Evolutionary conservation across 495 filamentous ascomycete genomes (phyloP).

Genomic region (Jackrogersella multiformis): DNA sequence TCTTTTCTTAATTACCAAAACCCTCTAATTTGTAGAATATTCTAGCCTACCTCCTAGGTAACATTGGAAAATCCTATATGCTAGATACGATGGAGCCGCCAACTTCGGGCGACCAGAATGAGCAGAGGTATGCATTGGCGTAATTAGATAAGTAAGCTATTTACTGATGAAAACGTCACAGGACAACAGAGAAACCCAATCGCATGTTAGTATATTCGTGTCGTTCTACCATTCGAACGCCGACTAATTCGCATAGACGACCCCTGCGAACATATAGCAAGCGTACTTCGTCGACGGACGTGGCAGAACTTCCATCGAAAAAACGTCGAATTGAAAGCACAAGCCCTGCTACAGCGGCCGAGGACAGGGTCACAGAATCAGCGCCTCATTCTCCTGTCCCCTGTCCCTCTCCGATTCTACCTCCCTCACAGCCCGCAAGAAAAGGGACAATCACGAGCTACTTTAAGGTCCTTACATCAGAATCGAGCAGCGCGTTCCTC

Average conservation of each 20-base stretch:
- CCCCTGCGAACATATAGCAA: slow-evolving; percentile 58
- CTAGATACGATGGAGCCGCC: slow-evolving; percentile 6
- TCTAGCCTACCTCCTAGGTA: not conserved
- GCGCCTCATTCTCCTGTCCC: not conserved
- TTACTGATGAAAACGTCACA: slow-evolving; percentile 3
- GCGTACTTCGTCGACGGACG: slow-evolving; percentile 31
- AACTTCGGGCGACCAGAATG: not conserved
- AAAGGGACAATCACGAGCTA: slow-evolving; percentile 55
- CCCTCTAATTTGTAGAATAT: not conserved
- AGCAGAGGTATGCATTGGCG: slow-evolving; percentile 12
- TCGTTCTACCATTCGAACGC: not conserved
- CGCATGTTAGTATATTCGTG: slow-evolving; percentile 13
- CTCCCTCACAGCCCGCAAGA: slow-evolving; percentile 27
- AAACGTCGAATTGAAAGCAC: slow-evolving; percentile 24
- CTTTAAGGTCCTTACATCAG: slow-evolving; percentile 47
- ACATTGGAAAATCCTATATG: not conserved
- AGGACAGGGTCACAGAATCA: not conserved
- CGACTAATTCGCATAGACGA: slow-evolving; percentile 41
- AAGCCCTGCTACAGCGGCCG: not conserved
- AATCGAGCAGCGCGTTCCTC: slow-evolving; percentile 18
- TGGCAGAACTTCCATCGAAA: slow-evolving; percentile 28
- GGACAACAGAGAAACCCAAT: not conserved
- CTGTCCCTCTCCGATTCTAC: slow-evolving; percentile 19
- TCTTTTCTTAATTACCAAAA: not conserved
- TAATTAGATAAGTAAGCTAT: not conserved